A percentile compares a stretch with the other conserved stretches of the same genome.
phyloP scores from a whole-genome alignment of 2,329 filamentous ascomycete genomes.

The Gremmenia infestans region DNA sequence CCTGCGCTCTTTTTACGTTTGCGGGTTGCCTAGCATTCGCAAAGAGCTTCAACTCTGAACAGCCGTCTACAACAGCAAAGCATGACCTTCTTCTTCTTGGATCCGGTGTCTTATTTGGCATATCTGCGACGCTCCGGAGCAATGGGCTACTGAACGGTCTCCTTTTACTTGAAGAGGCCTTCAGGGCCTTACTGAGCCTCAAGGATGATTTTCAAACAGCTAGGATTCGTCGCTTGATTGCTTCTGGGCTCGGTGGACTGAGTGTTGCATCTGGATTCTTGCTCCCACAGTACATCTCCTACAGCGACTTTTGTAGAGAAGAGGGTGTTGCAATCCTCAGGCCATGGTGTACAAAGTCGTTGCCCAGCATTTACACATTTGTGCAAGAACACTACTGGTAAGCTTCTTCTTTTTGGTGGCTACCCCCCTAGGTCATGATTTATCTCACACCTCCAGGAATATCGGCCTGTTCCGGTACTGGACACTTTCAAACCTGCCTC shows the following conservation, averaged over 20 bases:
- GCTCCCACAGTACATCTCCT: slow-evolving; percentile 72
- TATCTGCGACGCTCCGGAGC: slow-evolving; percentile 70
- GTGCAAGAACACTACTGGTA: slow-evolving; percentile 91
- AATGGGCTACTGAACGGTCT: slow-evolving; percentile 84
- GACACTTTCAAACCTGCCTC: slow-evolving; percentile 77
- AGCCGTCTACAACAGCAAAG: slow-evolving; percentile 24
- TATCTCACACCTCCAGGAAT: slow-evolving; percentile 53
- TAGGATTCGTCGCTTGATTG: slow-evolving; percentile 47
- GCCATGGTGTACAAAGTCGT: slow-evolving; percentile 67
- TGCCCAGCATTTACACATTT: slow-evolving; percentile 87
- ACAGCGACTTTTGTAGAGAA: slow-evolving; percentile 59
- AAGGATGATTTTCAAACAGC: slow-evolving; percentile 37
- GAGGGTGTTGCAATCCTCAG: slow-evolving; percentile 35
- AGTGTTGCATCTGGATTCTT: slow-evolving; percentile 62
- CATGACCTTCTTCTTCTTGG: slow-evolving; percentile 48
- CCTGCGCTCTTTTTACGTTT: slow-evolving; percentile 75
- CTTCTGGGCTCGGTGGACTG: slow-evolving; percentile 61
- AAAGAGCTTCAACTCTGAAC: slow-evolving; percentile 37
- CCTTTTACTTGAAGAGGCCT: slow-evolving; percentile 54
- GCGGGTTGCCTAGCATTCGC: slow-evolving; percentile 66
- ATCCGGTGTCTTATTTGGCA: slow-evolving; percentile 65
- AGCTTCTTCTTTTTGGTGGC: slow-evolving; percentile 28
- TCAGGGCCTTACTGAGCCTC: slow-evolving; percentile 47
- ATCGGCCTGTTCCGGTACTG: slow-evolving; percentile 87
- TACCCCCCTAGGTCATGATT: background rate